Evolutionary conservation across 257 asterid species (phyloP), one percentile per base, ranked within the genome.

Genomic region (Ajuga chamaepitys): DNA sequence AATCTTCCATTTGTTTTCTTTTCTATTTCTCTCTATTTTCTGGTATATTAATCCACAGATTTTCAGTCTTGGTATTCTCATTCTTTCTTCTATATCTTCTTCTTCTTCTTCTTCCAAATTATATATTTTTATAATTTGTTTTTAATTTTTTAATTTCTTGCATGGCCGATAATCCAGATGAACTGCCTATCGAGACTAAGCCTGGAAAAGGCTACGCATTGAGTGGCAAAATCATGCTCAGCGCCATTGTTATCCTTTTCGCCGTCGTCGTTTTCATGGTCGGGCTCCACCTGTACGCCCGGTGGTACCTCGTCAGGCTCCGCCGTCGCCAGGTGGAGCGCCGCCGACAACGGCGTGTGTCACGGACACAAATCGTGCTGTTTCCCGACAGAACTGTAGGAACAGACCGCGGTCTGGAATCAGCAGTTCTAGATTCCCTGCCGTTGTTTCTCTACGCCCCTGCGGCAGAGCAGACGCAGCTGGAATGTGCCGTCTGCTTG

Each of bases 401-500:
- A 34, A 74, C 52, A 4, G 82, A 78, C 62, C 72, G 77, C 14
- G 95, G 97, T 1, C 90, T 91, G 35, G 97, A 86, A 3, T 67
- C 37, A 38, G 75, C 75, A 24, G 88, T 91, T 4, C 74, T 88
- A 4, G 70, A 56, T 2, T 84, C 95, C 5, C 81, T 88, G 0
- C 94, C 98, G 45, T 74, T 65, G 5, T 83, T 79, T n/a, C 77
- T 68, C 0, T 66, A 74, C 76, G 47, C 85, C 9, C 9, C 77
- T 54, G 74, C 68, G 62, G 73, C 74, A 32, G 85, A 62, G 40
- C 67, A 14, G 76, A 60, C 74, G 42, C 66, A 59, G 68, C 58
- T 62, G 26, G 95, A 91, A 32, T 91, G 97, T 73, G 89, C 95
- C 51, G 96, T 91, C 7, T 91, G 97, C 37, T 60, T 88, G 16